These are phyloP conservation scores for Guillardia theta DNA, from an alignment of 78 protist species.

Conservation along the genomic window DNA sequence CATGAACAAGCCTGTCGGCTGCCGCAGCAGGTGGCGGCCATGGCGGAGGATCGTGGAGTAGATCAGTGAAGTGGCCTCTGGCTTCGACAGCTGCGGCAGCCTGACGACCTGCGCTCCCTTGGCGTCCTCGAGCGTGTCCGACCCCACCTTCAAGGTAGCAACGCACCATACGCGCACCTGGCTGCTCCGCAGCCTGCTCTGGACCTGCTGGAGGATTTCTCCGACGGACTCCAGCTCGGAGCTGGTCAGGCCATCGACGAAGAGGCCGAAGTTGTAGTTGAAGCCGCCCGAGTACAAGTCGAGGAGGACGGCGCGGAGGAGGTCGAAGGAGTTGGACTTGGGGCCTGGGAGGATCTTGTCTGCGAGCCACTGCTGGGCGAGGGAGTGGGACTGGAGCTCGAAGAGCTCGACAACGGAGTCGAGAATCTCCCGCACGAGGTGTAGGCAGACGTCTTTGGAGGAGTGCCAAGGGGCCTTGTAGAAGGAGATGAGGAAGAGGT, in stretches of 20 bases:
- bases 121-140: background rate
- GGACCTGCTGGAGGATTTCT: background rate
- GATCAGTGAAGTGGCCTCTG: background rate
- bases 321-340: too few relatives aligned
- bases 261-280: background rate
- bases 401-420: too few relatives aligned
- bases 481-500: too few relatives aligned
- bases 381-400: too few relatives aligned
- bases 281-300: too few relatives aligned
- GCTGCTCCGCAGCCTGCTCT: background rate
- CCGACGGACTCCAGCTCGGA: background rate
- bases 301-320: too few relatives aligned
- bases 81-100: background rate
- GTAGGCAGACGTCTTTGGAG: too few relatives aligned
- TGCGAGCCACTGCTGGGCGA: too few relatives aligned
- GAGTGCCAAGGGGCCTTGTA: too few relatives aligned
- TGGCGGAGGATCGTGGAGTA: background rate
- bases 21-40: background rate
- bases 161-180: background rate
- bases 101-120: background rate
- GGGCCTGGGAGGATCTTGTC: too few relatives aligned
- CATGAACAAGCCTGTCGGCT: background rate
- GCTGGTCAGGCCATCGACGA: background rate
- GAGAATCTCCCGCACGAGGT: too few relatives aligned
- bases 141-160: background rate